Percentiles rank a stretch among this genome's conserved stretches.
Evolutionary conservation across 139 green algal genomes (phyloP).

Genomic region (Micractinium conductrix): DNA sequence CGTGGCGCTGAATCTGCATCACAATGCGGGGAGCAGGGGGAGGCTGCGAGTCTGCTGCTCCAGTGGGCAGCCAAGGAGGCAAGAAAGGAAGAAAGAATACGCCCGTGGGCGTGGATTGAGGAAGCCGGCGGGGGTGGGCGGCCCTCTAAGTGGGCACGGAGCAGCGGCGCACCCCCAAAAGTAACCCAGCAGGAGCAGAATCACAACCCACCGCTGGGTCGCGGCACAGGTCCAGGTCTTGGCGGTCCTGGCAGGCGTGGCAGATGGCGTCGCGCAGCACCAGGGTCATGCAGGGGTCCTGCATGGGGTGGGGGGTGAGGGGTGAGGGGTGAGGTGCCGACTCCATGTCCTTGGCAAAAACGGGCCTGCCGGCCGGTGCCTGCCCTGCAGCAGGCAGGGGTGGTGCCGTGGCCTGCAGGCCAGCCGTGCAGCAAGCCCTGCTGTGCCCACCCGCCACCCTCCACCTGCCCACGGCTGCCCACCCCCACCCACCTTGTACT

Average conservation of each 20-base stretch:
- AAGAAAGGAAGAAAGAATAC: background rate
- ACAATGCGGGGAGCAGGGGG: too few relatives aligned
- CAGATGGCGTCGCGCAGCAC: conserved; percentile 90
- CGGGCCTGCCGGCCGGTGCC: too few relatives aligned
- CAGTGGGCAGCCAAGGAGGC: background rate
- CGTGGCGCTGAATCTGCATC: conserved; percentile 29
- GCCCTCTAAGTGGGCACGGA: too few relatives aligned
- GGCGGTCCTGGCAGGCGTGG: conserved; percentile 88
- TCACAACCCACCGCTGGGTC: conserved; percentile 57
- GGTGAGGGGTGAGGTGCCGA: background rate
- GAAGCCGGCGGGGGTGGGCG: too few relatives aligned
- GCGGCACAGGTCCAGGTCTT: conserved; percentile 92
- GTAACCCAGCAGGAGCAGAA: background rate
- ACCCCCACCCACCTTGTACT: conserved; percentile 57
- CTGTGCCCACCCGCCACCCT: too few relatives aligned
- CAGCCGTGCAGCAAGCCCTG: too few relatives aligned
- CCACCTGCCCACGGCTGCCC: too few relatives aligned
- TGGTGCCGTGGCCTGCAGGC: too few relatives aligned
- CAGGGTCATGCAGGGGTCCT: conserved; percentile 86
- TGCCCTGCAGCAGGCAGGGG: too few relatives aligned
- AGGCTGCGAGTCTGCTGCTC: background rate
- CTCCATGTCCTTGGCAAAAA: too few relatives aligned
- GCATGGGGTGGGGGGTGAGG: background rate
- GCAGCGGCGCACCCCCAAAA: background rate
- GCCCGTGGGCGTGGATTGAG: too few relatives aligned